Evolutionary conservation across 2,329 filamentous ascomycete genomes (phyloP).

Genomic region (Fusarium pseudograminearum): DNA sequence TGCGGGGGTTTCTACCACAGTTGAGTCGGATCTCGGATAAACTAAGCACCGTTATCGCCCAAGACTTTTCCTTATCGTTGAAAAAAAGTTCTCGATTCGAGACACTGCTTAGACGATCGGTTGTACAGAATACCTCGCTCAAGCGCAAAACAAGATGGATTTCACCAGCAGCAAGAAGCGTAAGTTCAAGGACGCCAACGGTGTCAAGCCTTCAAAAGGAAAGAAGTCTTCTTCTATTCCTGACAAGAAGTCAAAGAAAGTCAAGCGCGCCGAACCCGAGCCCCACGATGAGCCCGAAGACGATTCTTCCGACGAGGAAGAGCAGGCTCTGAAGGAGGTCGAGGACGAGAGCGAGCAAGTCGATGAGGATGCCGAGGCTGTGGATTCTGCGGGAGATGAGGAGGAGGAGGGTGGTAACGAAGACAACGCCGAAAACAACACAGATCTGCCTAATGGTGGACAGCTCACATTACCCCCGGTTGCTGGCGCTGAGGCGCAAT

Average conservation of each 20-base stretch:
- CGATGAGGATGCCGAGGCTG: conserved; percentile 49
- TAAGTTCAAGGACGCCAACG: conserved; percentile 55
- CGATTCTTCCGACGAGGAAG: conserved; percentile 46
- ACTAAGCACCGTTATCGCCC: conserved; percentile 38
- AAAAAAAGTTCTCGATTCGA: conserved; percentile 46
- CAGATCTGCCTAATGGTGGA: conserved; percentile 54
- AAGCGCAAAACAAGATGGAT: conserved; percentile 50
- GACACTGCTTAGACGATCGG: conserved; percentile 23
- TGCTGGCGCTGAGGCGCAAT: conserved; percentile 69
- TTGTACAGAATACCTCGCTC: conserved; percentile 21
- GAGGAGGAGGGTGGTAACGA: conserved; percentile 46
- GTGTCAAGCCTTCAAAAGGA: conserved; percentile 44
- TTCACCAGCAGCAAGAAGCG: conserved; percentile 59
- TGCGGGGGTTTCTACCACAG: conserved; percentile 25
- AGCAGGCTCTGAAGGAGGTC: conserved; percentile 47
- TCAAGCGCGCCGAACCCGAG: conserved; percentile 53
- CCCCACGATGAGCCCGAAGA: conserved; percentile 45
- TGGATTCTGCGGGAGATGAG: conserved; percentile 46
- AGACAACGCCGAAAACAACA: conserved; percentile 48
- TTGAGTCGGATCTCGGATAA: conserved; percentile 26
- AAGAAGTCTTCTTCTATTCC: conserved; percentile 44
- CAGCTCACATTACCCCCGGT: conserved; percentile 65
- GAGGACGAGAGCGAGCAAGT: conserved; percentile 47
- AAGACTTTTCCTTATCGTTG: conserved; percentile 44
- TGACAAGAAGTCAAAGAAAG: conserved; percentile 58